Base-by-base conservation (phyloP, 2,329 filamentous ascomycete species). In the Dendrostoma leiphaemia region DNA sequence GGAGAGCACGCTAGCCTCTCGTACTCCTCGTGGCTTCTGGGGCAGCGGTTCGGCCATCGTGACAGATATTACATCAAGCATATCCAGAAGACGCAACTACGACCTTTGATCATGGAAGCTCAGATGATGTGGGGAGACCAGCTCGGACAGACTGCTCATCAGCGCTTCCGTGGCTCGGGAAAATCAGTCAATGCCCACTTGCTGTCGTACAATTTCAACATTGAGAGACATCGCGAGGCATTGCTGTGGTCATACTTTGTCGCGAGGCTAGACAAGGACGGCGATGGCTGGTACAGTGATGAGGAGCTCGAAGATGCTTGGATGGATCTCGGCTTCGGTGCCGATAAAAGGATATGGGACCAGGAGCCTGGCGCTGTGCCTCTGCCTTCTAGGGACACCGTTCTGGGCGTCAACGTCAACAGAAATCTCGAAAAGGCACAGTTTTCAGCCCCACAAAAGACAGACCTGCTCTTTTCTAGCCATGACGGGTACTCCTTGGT, bases 11-110 rank as follows among this genome's bases (percentile, higher is more conserved):
- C 43, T 4, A 32, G 43, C 43, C 43, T 46, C 10, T 46, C 43
- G 26, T 46, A 32, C 43, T 13, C 43, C 10, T 31, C 43, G 0
- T 46, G 43, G 43, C 43, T 46, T 9, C 17, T 46, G 43, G 43
- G 43, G 12, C 26, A 46, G 43, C 43, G 43, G 26, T 46, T 46
- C 28, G 43, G 43, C 10, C 43, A 46, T 31, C 43, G 43, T 9
- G 43, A 46, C 43, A 10, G 43, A 15, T 46, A 46, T 15, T 46
- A 46, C n/a, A 46, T 46, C 28, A 46, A 46, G 4, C 43, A 46
- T 21, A 34, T 46, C 28, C 43, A 46, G 8, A 46, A 46, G 43
- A 46, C 43, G 43, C 43, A 46, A 23, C n/a, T 46, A 31, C 43
- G 43, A 15, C 28, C 43, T 23, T 4, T 46, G 28, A 32, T 46